Base-by-base conservation (phyloP, 176 grass and related monocot genomes). In the Phyllostachys edulis region DNA sequence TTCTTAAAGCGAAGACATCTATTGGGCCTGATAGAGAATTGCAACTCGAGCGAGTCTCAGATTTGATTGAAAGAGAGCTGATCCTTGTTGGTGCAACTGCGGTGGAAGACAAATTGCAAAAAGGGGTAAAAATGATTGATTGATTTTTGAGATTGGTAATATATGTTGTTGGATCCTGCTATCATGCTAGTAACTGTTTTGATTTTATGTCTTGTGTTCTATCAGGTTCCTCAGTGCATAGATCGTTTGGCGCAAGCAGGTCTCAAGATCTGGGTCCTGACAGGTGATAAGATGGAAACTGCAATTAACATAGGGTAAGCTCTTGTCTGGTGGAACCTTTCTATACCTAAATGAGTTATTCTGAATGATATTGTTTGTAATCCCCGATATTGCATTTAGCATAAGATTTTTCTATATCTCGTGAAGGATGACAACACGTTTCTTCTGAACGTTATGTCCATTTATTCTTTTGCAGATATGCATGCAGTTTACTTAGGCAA, bases 281-380 rank as follows among this genome's bases (percentile, higher is more conserved):
- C 95, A 18, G 96, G 96, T n/a, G 96, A 99, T 89, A 99, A 99
- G 86, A 99, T 99, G 91, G 96, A 99, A 92, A 96, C 96, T 78
- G 93, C 96, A 73, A 96, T 99, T 81, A 99, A 99, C 81, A 96
- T 99, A 57, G 96, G 96, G 93, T 99, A 99, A 77, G 81, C 12
- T 63, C 32, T 87, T 78, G 18, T 38, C 49, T 75, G 37, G 34
- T 82, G 27, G 29, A 71, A 84, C 57, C 51, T 79, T 77, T 85
- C 41, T 26, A 83, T 29, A 69, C 36, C 46, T 55, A 75, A 67
- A 75, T 83, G 10, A 65, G 20, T 81, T 79, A 9, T 75, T 65
- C 37, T 73, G 34, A 82, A 54, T 38, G 54, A 24, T 87, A 10
- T 57, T 50, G 11, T 61, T 51, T 65, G 9, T 67, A 59, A 68